Evolutionary conservation across 2,329 filamentous ascomycete genomes (phyloP).

Genomic region (Pseudogymnoascus sp.): DNA sequence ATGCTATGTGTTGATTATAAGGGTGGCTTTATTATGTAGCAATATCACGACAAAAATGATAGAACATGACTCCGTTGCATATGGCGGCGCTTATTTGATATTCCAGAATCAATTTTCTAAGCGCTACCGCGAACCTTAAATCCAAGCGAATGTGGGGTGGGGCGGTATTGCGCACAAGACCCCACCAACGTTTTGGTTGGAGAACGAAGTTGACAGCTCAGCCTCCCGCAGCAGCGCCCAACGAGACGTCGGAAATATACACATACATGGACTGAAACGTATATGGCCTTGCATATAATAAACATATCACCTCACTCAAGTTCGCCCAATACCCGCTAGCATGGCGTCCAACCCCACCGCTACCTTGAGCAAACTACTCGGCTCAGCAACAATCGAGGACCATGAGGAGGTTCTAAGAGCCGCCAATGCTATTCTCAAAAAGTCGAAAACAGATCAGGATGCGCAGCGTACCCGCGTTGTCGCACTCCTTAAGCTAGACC

Average conservation of each 20-base stretch:
- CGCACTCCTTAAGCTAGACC: constrained; percentile 72
- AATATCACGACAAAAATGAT: not conserved
- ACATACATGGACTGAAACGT: not conserved
- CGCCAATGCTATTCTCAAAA: constrained; percentile 52
- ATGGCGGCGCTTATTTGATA: constrained; percentile 2
- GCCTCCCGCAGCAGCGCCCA: not conserved
- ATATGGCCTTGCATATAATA: constrained; percentile 8
- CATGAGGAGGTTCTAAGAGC: constrained; percentile 64
- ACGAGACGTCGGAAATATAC: not conserved
- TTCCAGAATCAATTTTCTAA: constrained; percentile 1
- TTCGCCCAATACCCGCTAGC: constrained; percentile 7
- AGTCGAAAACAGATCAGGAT: constrained; percentile 46
- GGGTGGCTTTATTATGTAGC: constrained; percentile 1
- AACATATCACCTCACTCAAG: not conserved
- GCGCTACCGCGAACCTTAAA: constrained; percentile 8
- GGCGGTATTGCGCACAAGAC: constrained; percentile 7
- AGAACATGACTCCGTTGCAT: not conserved
- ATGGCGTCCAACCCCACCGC: constrained; percentile 27
- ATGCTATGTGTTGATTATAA: not conserved
- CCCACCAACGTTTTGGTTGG: constrained; percentile 7
- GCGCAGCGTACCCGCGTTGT: constrained; percentile 64
- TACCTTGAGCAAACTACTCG: constrained; percentile 33
- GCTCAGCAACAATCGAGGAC: constrained; percentile 52
- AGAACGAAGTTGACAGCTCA: constrained; percentile 8
- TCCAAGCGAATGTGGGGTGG: constrained; percentile 6